phyloP scores from a whole-genome alignment of 495 filamentous ascomycete species.

The Penicillium angulare region DNA sequence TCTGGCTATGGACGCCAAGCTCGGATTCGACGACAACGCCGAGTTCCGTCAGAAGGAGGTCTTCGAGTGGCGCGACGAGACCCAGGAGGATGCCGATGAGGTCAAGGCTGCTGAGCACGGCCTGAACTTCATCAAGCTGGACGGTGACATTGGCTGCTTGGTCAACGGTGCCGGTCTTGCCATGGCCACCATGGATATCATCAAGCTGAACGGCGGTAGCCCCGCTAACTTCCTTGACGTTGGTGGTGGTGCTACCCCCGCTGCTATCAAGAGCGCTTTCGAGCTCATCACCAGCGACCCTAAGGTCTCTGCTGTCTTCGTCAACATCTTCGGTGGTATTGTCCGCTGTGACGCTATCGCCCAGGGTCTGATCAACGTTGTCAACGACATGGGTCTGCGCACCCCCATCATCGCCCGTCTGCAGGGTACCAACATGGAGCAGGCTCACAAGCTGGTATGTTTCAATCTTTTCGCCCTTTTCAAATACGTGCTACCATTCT shows the following conservation, averaged over 20 bases:
- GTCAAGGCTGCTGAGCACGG: constrained; percentile 88
- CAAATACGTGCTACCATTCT: neutral
- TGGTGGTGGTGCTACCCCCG: constrained; percentile 92
- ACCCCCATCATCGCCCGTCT: constrained; percentile 95
- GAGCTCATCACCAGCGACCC: constrained; percentile 97
- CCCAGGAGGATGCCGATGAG: constrained; percentile 96
- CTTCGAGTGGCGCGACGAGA: constrained; percentile 87
- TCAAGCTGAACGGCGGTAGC: constrained; percentile 96
- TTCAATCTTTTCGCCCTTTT: neutral
- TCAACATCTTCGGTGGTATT: constrained; percentile 99
- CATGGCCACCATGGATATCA: constrained; percentile 99
- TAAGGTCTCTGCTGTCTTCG: constrained; percentile 98
- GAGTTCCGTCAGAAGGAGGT: constrained; percentile 97
- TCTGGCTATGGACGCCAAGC: constrained; percentile 98
- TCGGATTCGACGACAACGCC: constrained; percentile 97
- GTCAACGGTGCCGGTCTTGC: constrained; percentile 98
- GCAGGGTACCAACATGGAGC: constrained; percentile 98
- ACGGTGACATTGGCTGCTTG: constrained; percentile 97
- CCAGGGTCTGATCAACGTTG: constrained; percentile 90
- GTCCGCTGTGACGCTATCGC: constrained; percentile 98
- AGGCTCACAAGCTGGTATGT: constrained; percentile 80
- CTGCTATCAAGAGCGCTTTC: constrained; percentile 95
- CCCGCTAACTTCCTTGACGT: constrained; percentile 99
- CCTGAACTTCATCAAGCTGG: constrained; percentile 99
- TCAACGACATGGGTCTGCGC: constrained; percentile 88